Evolutionary conservation across 257 asterid species (phyloP).

Genomic region (Ballota nigra): DNA sequence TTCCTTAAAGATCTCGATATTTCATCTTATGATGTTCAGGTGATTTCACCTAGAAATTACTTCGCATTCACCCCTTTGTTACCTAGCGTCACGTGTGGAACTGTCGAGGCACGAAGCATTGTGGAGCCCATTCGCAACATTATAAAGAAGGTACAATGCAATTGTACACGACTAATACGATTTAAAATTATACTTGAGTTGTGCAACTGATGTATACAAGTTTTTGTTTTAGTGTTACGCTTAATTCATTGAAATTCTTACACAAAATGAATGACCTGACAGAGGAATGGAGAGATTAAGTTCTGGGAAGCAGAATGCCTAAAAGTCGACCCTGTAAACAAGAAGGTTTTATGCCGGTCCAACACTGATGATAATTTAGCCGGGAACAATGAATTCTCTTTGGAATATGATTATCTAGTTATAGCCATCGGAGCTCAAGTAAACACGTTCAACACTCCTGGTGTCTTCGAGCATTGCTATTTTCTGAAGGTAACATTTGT

Average conservation of each 20-base stretch:
- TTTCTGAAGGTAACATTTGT: constrained; percentile 66
- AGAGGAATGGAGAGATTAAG: constrained; percentile 75
- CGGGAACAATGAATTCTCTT: constrained; percentile 64
- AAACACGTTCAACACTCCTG: constrained; percentile 88
- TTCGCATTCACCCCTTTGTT: constrained; percentile 96
- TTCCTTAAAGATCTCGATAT: constrained; percentile 80
- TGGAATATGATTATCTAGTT: constrained; percentile 77
- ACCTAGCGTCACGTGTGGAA: constrained; percentile 98
- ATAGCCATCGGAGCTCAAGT: constrained; percentile 90
- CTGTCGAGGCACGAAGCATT: constrained; percentile 94
- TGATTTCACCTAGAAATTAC: constrained; percentile 92
- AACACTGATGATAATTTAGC: constrained; percentile 52
- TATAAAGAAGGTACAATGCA: constrained; percentile 58
- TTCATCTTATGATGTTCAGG: constrained; percentile 79
- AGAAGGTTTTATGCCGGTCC: constrained; percentile 64
- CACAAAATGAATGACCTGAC: constrained; percentile 11
- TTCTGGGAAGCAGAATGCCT: constrained; percentile 98
- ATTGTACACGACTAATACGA: too few species aligned
- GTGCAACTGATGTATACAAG: neutral
- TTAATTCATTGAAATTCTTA: neutral
- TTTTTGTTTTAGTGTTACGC: neutral
- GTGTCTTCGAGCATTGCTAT: constrained; percentile 82
- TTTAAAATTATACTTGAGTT: too few species aligned
- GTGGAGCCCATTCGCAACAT: constrained; percentile 94
- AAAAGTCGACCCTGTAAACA: constrained; percentile 66